Evolutionary conservation across 345 rosid genomes (phyloP).

Genomic region (Noccaea caerulescens): DNA sequence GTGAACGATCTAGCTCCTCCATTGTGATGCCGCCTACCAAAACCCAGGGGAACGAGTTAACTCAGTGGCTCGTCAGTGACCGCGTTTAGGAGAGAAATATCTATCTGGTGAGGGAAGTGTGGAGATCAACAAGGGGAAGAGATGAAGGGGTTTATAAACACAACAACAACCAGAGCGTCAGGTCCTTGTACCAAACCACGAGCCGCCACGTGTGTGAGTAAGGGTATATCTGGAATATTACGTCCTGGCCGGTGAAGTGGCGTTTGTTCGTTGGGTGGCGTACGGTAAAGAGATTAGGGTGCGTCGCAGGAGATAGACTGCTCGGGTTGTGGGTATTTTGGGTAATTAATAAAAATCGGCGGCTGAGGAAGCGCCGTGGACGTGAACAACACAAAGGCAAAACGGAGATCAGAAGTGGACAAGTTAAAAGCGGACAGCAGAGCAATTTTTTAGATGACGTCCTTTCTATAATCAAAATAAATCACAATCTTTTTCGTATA

Average conservation of each 20-base stretch:
- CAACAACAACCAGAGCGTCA: constrained; percentile 27
- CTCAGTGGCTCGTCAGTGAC: constrained; percentile 34
- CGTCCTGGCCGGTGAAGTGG: neutral
- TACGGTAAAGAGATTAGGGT: neutral
- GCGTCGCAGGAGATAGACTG: constrained; percentile 1
- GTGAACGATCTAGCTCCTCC: constrained; percentile 62
- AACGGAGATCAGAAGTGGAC: constrained; percentile 32
- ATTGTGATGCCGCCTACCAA: constrained; percentile 23
- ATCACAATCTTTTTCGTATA: constrained; percentile 6
- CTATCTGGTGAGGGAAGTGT: constrained; percentile 36
- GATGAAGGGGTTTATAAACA: constrained; percentile 43
- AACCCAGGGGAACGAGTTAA: constrained; percentile 33
- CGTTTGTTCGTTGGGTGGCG: neutral
- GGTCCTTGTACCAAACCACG: constrained; percentile 27
- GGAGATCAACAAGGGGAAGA: constrained; percentile 33
- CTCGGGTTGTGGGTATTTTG: constrained; percentile 27
- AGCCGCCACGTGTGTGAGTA: constrained; percentile 28
- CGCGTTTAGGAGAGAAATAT: neutral
- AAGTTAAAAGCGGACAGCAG: constrained; percentile 28
- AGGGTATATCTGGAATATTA: constrained; percentile 25
- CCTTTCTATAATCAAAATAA: neutral
- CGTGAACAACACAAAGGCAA: constrained; percentile 11
- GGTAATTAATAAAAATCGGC: constrained; percentile 40
- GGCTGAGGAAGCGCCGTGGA: constrained; percentile 43
- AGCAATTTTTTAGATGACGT: constrained; percentile 37